Base-by-base conservation (phyloP, 768 basidiomycete genomes). In the Russula virescens region DNA sequence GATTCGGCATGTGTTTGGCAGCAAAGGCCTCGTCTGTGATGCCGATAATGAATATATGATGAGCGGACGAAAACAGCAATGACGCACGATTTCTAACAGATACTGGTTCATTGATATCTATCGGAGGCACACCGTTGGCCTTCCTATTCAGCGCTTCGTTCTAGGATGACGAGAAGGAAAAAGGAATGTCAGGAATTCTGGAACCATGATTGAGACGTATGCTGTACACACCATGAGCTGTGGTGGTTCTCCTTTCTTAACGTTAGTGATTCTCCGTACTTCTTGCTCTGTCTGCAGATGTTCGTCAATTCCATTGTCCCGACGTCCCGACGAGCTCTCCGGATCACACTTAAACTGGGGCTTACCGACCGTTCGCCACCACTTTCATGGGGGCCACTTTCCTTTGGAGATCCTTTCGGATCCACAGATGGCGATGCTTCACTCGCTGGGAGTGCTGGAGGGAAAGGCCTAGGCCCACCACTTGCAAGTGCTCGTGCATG, bases 1-100 rank as follows among this genome's bases (percentile, higher is more conserved):
- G 80, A 79, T 99, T 97, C 49, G 94, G 94, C 88, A 99, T 91
- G 73, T 98, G 91, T 80, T 95, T 97, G 38, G 88, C 85, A 14
- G 92, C 94, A 72, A 98, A 98, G 14, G 93, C 88, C 61, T 95
- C 92, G 74, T 89, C 96, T 98, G 70, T 55, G 64, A 53, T 47
- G 57, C 69, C 73, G 69, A 58, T 61, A 62, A 65, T 64, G 66
- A 46, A 60, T 59, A 55, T 59, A 66, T 50, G 61, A 21, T 38
- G 35, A n/a, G 46, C 10, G 19, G 55, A 50, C 42, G 59, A 50
- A 35, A 57, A 57, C 31, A 58, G 48, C 35, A 40, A 45, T 42
- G 63, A 81, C 90, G 77, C 69, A 93, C 91, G 87, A 82, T 93
- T 91, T 69, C 77, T 80, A 58, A 93, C 91, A 58, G 92, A 92